These are phyloP conservation scores for Papiliotrema flavescens DNA, from an alignment of 1,284 basidiomycete genomes.

Conservation along the genomic window DNA sequence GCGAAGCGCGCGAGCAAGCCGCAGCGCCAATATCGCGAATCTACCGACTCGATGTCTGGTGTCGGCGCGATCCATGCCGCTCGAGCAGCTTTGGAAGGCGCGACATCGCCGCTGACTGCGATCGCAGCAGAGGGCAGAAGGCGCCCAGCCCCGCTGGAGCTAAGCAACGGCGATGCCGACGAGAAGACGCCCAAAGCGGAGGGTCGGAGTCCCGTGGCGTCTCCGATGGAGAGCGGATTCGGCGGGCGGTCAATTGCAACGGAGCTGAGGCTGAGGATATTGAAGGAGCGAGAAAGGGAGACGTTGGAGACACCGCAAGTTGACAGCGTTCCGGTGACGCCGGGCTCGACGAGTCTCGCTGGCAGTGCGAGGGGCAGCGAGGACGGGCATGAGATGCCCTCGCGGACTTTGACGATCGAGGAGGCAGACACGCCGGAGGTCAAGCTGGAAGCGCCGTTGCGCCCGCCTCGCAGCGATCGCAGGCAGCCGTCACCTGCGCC, in stretches of 20 bases:
- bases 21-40: slow-evolving; percentile 2
- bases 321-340: neutral
- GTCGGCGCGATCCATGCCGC: slow-evolving; percentile 6
- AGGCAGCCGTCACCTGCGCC: neutral
- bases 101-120: neutral
- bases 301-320: neutral
- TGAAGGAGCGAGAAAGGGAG: slow-evolving; percentile 18
- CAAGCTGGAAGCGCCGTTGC: neutral
- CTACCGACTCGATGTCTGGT: neutral
- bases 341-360: neutral
- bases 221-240: slow-evolving; percentile 2
- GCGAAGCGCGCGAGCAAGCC: slow-evolving; percentile 10
- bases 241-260: slow-evolving; percentile 18
- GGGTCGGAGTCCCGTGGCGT: neutral
- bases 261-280: slow-evolving; percentile 20
- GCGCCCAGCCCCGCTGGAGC: neutral
- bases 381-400: neutral
- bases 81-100: slow-evolving; percentile 8
- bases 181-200: slow-evolving; percentile 5
- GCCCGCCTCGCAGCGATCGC: neutral
- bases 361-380: neutral
- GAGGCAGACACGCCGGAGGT: neutral
- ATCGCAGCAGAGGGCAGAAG: neutral
- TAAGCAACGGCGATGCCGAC: slow-evolving; percentile 2
- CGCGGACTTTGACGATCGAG: neutral